Conservation (phyloP, 2,329 filamentous ascomycete genomes). For the Fusarium oligoseptatum region DNA sequence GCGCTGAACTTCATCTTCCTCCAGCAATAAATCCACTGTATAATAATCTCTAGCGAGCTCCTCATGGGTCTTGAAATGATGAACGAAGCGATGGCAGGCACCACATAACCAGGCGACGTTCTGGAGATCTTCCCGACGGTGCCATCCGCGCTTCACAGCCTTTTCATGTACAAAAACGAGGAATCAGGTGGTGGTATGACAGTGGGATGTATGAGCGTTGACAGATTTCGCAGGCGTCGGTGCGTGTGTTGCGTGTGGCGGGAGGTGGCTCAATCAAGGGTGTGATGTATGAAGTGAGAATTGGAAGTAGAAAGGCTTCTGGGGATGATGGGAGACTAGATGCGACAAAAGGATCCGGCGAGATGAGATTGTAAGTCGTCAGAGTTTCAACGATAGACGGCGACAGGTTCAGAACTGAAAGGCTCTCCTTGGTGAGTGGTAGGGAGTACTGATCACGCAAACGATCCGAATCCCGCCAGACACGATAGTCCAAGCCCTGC, state of each 20-base stretch:
- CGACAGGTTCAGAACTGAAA: conserved; percentile 64
- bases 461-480: conserved; percentile 55
- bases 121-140: conserved; percentile 78
- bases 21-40: conserved; percentile 78
- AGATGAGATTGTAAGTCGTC: conserved; percentile 73
- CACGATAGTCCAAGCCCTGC: conserved; percentile 71
- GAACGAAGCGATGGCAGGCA: conserved; percentile 87
- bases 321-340: conserved; percentile 55
- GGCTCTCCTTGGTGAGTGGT: conserved; percentile 67
- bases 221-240: conserved; percentile 80
- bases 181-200: conserved; percentile 89
- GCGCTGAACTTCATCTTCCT: conserved; percentile 76
- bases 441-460: conserved; percentile 69
- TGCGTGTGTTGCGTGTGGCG: conserved; percentile 69
- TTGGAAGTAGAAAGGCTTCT: conserved; percentile 71
- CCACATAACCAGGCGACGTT: conserved; percentile 90
- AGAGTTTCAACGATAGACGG: conserved; percentile 76
- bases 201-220: conserved; percentile 79
- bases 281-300: conserved; percentile 73
- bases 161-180: conserved; percentile 82
- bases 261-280: conserved; percentile 73
- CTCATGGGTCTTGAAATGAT: conserved; percentile 81
- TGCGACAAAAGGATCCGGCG: conserved; percentile 50
- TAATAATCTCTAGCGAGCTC: conserved; percentile 80
- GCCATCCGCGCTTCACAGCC: conserved; percentile 83